A percentile compares a stretch with the other conserved stretches of the same genome.
These are phyloP conservation scores for Periconia digitata DNA, from an alignment of 2,329 filamentous ascomycete species.

Conservation along the genomic window DNA sequence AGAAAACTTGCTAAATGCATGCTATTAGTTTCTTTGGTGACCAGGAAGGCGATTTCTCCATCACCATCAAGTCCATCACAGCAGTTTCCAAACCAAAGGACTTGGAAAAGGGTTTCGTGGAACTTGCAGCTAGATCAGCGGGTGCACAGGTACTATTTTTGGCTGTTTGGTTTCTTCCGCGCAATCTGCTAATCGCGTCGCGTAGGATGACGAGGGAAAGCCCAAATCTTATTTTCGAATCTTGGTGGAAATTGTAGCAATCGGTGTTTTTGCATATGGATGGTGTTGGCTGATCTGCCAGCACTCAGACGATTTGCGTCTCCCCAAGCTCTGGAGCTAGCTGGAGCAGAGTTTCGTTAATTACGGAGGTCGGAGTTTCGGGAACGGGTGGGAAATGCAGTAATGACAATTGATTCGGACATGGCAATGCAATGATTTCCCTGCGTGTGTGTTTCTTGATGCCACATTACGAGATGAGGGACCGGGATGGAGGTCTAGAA, in stretches of 20 bases:
- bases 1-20: no score
- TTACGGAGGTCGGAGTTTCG: no score
- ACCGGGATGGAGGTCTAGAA: no score
- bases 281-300: neutral
- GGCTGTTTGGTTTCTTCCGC: neutral
- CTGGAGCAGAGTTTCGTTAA: no score
- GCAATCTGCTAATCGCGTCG: neutral
- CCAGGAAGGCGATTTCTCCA: conserved; percentile 68
- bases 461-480: no score
- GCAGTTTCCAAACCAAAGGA: conserved; percentile 40
- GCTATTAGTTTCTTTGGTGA: conserved; percentile 79
- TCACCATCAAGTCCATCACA: conserved; percentile 59
- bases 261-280: conserved; percentile 1
- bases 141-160: neutral
- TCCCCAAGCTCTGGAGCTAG: neutral
- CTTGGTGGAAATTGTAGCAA: conserved; percentile 1
- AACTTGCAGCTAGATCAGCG: neutral
- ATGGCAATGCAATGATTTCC: no score
- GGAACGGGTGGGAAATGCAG: no score
- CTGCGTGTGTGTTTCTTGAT: no score
- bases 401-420: no score
- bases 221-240: neutral
- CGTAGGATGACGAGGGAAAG: neutral
- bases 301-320: neutral
- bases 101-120: conserved; percentile 25